phyloP scores from a whole-genome alignment of 345 rosid species.

The Microthlaspi erraticum region DNA sequence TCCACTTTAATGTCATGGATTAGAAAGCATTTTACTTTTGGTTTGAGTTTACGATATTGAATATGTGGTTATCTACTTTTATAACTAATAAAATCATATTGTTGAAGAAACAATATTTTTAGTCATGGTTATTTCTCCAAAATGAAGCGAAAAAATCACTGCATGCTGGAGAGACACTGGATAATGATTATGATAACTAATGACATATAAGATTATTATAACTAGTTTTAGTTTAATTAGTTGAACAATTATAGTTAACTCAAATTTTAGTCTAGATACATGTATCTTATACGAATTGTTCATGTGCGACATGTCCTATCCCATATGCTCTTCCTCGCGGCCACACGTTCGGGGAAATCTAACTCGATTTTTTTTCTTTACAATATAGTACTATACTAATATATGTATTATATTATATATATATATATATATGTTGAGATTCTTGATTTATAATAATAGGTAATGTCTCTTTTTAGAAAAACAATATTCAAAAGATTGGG shows the following conservation, averaged over 20 bases:
- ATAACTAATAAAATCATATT: background rate
- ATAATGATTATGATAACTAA: conserved; percentile 15
- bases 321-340: conserved; percentile 31
- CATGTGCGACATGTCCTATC: conserved; percentile 41
- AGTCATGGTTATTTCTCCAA: conserved; percentile 1
- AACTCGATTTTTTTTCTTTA: background rate
- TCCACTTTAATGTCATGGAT: too few species aligned
- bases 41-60: background rate
- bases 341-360: conserved; percentile 41
- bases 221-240: background rate
- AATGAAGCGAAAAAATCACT: conserved; percentile 4
- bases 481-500: conserved; percentile 8
- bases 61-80: background rate
- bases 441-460: background rate
- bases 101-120: conserved; percentile 7
- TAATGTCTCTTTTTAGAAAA: too few species aligned
- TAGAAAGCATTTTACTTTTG: background rate
- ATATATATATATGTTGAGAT: background rate
- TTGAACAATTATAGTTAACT: background rate
- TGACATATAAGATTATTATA: background rate
- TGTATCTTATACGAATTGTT: conserved; percentile 22
- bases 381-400: conserved; percentile 12
- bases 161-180: background rate
- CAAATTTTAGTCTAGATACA: conserved; percentile 29
- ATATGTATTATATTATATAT: too few species aligned